Conservation (phyloP, 305 asterid genomes). For the Solanum chacoense region DNA sequence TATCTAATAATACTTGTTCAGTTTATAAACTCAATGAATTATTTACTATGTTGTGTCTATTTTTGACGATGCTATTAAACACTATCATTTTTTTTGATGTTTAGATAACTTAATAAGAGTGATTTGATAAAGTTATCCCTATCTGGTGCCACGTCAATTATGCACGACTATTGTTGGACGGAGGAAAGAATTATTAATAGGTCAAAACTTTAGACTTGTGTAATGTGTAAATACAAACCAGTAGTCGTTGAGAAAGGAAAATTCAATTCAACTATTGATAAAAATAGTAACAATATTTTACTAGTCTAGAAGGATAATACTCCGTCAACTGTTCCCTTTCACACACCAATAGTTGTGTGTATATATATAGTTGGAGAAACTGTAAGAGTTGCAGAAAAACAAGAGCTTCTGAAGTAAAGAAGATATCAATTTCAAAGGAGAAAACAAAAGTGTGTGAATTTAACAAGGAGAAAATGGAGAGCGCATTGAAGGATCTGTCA, state of each 20-base stretch:
- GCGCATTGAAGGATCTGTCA: slow-evolving; percentile 50
- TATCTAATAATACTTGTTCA: accelerated
- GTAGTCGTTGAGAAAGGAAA: neutral
- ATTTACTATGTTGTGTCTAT: too few species aligned
- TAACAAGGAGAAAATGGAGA: slow-evolving; percentile 47
- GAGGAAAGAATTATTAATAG: too few species aligned
- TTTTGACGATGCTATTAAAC: neutral
- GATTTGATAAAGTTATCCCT: accelerated
- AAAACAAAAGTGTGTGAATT: neutral
- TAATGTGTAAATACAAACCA: neutral
- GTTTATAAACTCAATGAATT: too few species aligned
- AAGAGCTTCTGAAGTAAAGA: neutral
- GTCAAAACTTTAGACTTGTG: neutral
- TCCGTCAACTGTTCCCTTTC: neutral
- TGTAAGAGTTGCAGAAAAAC: neutral
- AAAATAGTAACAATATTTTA: neutral
- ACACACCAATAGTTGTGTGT: neutral
- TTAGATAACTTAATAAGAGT: neutral
- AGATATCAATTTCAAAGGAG: neutral
- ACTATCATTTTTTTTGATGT: too few species aligned
- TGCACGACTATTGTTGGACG: neutral
- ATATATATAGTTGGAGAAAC: neutral
- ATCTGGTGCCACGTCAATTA: neutral
- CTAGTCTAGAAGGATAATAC: neutral
- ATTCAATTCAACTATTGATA: neutral